These are phyloP conservation scores for Oryza brachyantha DNA, from an alignment of 176 grass and related monocot genomes.

Conservation along the genomic window DNA sequence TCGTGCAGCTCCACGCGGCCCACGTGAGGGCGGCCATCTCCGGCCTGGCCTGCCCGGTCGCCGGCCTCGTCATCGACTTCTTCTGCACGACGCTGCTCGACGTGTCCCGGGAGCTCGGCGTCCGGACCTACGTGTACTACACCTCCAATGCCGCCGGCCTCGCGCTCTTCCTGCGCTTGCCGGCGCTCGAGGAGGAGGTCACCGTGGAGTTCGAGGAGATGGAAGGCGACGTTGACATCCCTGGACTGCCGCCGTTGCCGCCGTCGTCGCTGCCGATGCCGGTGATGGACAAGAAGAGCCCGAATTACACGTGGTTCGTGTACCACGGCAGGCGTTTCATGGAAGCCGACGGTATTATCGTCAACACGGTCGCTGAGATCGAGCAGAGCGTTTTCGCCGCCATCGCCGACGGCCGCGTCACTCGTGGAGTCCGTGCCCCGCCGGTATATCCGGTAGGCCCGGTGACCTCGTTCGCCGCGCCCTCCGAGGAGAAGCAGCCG, in stretches of 20 bases:
- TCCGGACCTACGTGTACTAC: conserved; percentile 49
- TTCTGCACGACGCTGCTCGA: conserved; percentile 44
- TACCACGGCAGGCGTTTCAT: conserved; percentile 27
- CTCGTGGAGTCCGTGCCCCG: neutral
- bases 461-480: neutral
- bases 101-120: conserved; percentile 30
- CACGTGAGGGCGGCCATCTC: conserved; percentile 14
- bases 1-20: conserved; percentile 18
- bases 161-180: conserved; percentile 30
- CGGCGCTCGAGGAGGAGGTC: conserved; percentile 29
- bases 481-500: neutral
- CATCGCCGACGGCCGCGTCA: conserved; percentile 22
- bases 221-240: conserved; percentile 17
- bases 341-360: conserved; percentile 34
- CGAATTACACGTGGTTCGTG: conserved; percentile 31
- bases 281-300: conserved; percentile 19
- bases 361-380: conserved; percentile 43
- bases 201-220: conserved; percentile 26
- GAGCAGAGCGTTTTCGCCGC: conserved; percentile 18
- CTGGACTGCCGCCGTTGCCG: conserved; percentile 38
- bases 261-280: conserved; percentile 19
- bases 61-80: conserved; percentile 40
- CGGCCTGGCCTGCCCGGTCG: neutral
- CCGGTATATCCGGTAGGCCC: conserved; percentile 36
- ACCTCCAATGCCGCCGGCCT: conserved; percentile 1